Conservation (phyloP, 768 basidiomycete species). For the Tremella fuciformis region DNA sequence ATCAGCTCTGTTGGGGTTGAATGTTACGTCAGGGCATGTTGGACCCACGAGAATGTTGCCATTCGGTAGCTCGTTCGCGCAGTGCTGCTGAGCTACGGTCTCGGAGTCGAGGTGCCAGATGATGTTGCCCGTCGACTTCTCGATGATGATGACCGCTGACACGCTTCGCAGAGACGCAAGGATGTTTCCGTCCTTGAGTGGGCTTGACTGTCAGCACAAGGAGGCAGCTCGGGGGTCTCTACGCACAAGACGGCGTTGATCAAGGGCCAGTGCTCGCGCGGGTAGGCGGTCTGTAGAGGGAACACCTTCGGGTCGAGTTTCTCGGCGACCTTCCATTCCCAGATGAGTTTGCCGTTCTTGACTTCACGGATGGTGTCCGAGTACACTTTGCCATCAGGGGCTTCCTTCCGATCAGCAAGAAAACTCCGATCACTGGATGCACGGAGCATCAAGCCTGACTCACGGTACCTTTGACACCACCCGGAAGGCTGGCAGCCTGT, state of each 20-base stretch:
- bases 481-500: slow-evolving; percentile 17
- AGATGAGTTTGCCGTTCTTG: slow-evolving; percentile 21
- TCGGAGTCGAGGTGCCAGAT: slow-evolving; percentile 49
- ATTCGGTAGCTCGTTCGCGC: slow-evolving; percentile 11
- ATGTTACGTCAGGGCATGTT: background rate
- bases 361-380: slow-evolving; percentile 25
- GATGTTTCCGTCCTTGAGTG: slow-evolving; percentile 46
- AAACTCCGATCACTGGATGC: background rate
- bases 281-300: slow-evolving; percentile 21
- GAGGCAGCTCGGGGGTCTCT: background rate
- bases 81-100: slow-evolving; percentile 48
- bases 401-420: slow-evolving; percentile 14
- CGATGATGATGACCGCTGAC: slow-evolving; percentile 45
- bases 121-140: slow-evolving; percentile 49
- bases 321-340: slow-evolving; percentile 26
- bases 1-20: too few relatives aligned
- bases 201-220: slow-evolving; percentile 6
- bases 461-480: slow-evolving; percentile 23
- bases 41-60: slow-evolving; percentile 12
- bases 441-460: background rate
- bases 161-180: slow-evolving; percentile 44
- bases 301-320: slow-evolving; percentile 24
- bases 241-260: slow-evolving; percentile 26
- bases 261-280: slow-evolving; percentile 24
- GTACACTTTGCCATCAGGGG: slow-evolving; percentile 23